A percentile compares a stretch with the other conserved stretches of the same genome.
phyloP scores from a whole-genome alignment of 257 asterid genomes.

The Ophiorrhiza pumila region DNA sequence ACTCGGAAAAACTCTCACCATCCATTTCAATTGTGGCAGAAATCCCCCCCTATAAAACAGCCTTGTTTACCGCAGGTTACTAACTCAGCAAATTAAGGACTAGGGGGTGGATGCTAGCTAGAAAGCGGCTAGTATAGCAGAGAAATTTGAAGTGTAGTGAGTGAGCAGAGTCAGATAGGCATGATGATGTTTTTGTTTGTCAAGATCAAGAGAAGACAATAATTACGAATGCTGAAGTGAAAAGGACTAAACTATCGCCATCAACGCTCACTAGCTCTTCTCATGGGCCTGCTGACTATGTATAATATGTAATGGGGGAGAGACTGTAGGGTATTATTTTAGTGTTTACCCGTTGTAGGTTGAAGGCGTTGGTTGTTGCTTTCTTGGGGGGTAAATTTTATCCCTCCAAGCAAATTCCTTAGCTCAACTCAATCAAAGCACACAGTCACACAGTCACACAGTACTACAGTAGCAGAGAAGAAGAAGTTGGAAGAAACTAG shows the following conservation, averaged over 20 bases:
- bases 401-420: too few relatives aligned
- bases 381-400: not conserved
- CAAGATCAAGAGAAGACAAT: constrained; percentile 21
- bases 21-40: constrained; percentile 39
- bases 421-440: not conserved
- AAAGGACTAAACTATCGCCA: constrained; percentile 58
- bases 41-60: not conserved
- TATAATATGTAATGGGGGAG: too few relatives aligned
- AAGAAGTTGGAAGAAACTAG: constrained; percentile 6
- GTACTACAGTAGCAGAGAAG: too few relatives aligned
- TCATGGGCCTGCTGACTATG: constrained; percentile 7
- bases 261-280: constrained; percentile 28
- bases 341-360: constrained; percentile 13
- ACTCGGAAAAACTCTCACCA: constrained; percentile 33
- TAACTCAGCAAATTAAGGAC: too few relatives aligned
- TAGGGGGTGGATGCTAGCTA: too few relatives aligned
- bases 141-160: not conserved
- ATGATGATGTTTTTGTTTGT: constrained; percentile 13
- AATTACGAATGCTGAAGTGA: constrained; percentile 27
- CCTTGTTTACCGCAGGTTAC: constrained; percentile 2
- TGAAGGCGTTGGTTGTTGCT: not conserved
- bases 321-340: not conserved
- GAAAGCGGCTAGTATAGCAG: not conserved
- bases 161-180: not conserved
- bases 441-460: too few relatives aligned